phyloP scores from a whole-genome alignment of 345 rosid species.

The Populus davidiana region DNA sequence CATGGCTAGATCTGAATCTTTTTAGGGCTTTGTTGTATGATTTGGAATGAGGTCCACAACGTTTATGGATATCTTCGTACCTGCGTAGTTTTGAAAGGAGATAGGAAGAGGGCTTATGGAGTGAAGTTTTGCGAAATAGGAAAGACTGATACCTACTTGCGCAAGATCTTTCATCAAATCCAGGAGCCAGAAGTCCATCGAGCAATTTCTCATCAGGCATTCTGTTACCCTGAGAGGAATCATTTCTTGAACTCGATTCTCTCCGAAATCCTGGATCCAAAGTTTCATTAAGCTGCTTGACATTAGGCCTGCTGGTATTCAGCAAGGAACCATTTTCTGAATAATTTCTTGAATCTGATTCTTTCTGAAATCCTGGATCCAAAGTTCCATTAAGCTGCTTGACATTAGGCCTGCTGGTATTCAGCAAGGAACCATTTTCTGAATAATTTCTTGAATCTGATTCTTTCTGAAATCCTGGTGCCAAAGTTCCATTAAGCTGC shows the following conservation, averaged over 20 bases:
- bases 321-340: not conserved
- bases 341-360: conserved; percentile 1
- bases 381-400: not conserved
- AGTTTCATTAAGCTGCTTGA: not conserved
- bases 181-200: conserved; percentile 10
- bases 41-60: conserved; percentile 21
- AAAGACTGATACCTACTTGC: conserved; percentile 16
- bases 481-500: not conserved
- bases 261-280: not conserved
- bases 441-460: conserved; percentile 3
- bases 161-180: conserved; percentile 24
- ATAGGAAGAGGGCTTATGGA: conserved; percentile 19
- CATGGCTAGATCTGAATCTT: not conserved
- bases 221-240: not conserved
- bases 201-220: not conserved
- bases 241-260: not conserved
- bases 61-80: conserved; percentile 22
- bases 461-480: not conserved
- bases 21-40: conserved; percentile 3
- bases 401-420: not conserved
- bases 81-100: conserved; percentile 17
- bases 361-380: not conserved
- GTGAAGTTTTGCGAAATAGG: conserved; percentile 11
- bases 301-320: not conserved
- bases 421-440: not conserved